Conservation (phyloP, 164 flowering plant species). For the Nymphaea thermarum region DNA sequence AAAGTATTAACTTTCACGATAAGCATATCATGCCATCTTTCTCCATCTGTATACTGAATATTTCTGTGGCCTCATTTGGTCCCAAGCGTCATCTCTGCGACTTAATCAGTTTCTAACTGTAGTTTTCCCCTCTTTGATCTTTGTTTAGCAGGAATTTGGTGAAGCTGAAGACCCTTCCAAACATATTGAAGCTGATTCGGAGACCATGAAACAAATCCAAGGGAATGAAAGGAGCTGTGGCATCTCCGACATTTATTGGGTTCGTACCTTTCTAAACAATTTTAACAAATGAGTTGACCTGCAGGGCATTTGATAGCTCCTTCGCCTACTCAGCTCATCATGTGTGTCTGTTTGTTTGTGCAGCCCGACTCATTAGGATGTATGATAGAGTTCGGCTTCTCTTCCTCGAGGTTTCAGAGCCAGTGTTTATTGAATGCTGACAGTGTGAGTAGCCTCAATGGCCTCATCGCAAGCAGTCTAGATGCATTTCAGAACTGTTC, state of each 20-base stretch:
- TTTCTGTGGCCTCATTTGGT: neutral
- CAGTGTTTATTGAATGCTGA: conserved; percentile 9
- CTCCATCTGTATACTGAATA: no score
- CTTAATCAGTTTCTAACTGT: neutral
- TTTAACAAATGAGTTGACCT: neutral
- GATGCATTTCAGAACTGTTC: conserved; percentile 17
- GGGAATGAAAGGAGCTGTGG: conserved; percentile 30
- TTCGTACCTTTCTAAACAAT: conserved; percentile 15
- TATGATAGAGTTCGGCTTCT: conserved; percentile 65
- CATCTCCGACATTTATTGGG: conserved; percentile 84
- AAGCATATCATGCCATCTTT: no score
- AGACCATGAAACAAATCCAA: conserved; percentile 15
- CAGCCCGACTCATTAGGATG: conserved; percentile 95
- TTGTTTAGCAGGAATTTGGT: conserved; percentile 36
- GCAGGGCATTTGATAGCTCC: neutral
- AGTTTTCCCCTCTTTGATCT: neutral
- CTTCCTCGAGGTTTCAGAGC: conserved; percentile 50
- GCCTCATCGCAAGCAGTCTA: conserved; percentile 20
- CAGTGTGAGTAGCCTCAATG: conserved; percentile 14
- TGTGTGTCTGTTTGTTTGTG: conserved; percentile 5
- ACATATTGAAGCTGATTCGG: conserved; percentile 12
- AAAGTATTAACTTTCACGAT: no score
- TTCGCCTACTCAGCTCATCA: neutral
- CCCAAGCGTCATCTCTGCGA: neutral
- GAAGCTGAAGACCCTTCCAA: conserved; percentile 12